Evolutionary conservation across 1,284 basidiomycete species (phyloP), one percentile per base, ranked within the genome.

Genomic region (Cryptococcus sp.): DNA sequence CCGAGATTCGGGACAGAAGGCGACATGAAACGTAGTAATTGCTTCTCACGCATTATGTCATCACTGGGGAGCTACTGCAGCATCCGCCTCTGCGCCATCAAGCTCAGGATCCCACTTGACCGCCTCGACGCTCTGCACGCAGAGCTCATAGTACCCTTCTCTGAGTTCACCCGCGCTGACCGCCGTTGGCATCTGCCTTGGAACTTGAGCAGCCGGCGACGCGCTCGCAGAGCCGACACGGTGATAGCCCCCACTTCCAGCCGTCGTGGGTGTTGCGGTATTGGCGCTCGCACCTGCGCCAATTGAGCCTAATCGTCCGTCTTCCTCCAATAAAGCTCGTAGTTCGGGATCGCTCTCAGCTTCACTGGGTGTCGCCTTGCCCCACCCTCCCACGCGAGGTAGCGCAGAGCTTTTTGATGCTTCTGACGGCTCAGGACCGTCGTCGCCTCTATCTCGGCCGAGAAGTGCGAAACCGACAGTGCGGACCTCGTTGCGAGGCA

Each of bases 401-500:
- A 53, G 55, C 27, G 53, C 57, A 5, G 60, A 44, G 11, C 56
- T 58, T 38, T 62, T 44, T n/a, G 51, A 60, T 4, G 51, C 56
- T 15, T 58, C 50, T 15, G 27, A 51, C 19, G 38, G 56, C 20
- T 45, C 51, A 13, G 54, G 39, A 7, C 51, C 62, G 27, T 67
- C 59, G 38, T 65, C 64, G 31, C 64, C 67, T 27, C 78, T 56
- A n/a, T 72, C 74, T 31, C 74, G 70, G n/a, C 77, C 78, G 20
- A 80, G 65, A 5, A 80, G 68, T 2, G 77, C 78, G 56, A 83
- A 79, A 45, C 82, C 82, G 16, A 83, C 67, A 0, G 80, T 81
- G 20, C 81, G 73, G 44, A 83, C 68, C 60, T 75, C 74, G 40
- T 75, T 69, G 47, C 74, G 70, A 68, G 80, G 70, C 79, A 83